Conservation (phyloP, 306 rosid genomes). For the Vigna mungo region DNA sequence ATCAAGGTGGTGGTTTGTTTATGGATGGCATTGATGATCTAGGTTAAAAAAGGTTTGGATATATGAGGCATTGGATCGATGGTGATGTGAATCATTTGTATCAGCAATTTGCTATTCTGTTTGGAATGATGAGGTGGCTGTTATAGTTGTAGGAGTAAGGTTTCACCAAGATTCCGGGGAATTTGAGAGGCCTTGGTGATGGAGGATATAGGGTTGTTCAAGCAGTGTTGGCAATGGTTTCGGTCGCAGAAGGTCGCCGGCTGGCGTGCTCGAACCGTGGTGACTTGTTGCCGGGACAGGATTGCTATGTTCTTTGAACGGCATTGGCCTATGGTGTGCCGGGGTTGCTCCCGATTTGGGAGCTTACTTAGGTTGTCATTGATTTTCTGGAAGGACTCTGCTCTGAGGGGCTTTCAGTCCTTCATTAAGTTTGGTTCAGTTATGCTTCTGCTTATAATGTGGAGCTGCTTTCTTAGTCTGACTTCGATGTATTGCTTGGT, state of each 20-base stretch:
- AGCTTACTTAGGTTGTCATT: constrained; percentile 54
- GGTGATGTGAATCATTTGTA: constrained; percentile 51
- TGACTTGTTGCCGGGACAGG: constrained; percentile 59
- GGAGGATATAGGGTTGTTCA: constrained; percentile 89
- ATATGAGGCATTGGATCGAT: constrained; percentile 42
- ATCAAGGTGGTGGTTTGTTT: constrained; percentile 45
- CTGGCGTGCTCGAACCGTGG: constrained; percentile 51
- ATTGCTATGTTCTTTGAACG: constrained; percentile 61
- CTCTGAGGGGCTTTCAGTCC: constrained; percentile 79
- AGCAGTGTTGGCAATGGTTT: constrained; percentile 91
- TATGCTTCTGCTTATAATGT: constrained; percentile 85
- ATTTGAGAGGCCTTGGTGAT: constrained; percentile 56
- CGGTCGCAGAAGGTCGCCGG: constrained; percentile 68
- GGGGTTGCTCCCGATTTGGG: constrained; percentile 65
- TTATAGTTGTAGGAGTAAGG: constrained; percentile 25
- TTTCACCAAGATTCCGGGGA: constrained; percentile 41
- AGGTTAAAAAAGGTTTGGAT: constrained; percentile 43
- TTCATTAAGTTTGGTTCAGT: constrained; percentile 76
- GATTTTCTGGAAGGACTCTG: constrained; percentile 77
- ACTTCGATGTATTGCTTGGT: constrained; percentile 91
- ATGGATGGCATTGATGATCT: constrained; percentile 68
- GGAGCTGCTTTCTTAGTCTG: constrained; percentile 94
- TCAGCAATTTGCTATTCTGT: constrained; percentile 46
- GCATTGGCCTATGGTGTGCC: constrained; percentile 92
- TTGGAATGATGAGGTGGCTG: constrained; percentile 30